These are phyloP conservation scores for Sporisorium graminicola DNA, from an alignment of 1,284 basidiomycete species.

Conservation along the genomic window DNA sequence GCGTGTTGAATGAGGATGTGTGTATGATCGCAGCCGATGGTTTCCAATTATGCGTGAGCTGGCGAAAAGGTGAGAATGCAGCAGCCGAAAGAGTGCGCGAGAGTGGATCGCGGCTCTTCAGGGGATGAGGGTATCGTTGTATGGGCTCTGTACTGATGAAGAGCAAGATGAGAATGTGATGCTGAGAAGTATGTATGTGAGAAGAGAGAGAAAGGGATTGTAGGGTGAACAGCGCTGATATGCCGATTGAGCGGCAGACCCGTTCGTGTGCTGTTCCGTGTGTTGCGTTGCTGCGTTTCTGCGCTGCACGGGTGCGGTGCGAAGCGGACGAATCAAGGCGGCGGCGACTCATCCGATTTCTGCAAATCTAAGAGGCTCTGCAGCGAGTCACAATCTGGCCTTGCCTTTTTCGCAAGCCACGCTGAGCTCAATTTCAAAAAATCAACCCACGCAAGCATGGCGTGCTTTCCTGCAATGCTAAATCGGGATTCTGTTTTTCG, in stretches of 20 bases:
- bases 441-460: background rate
- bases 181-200: background rate
- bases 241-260: background rate
- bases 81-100: slow-evolving; percentile 24
- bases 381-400: background rate
- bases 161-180: background rate
- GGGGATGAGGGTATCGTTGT: slow-evolving; percentile 10
- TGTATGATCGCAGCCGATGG: too few relatives aligned
- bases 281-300: background rate
- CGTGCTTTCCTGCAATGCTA: slow-evolving; percentile 16
- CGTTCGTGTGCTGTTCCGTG: background rate
- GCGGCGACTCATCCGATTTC: background rate
- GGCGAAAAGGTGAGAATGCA: background rate
- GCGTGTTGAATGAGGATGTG: background rate
- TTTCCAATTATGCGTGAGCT: slow-evolving; percentile 1
- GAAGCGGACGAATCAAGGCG: background rate
- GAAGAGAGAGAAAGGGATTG: background rate
- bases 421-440: background rate
- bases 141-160: background rate
- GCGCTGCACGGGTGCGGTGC: background rate
- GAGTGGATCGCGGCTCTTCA: slow-evolving; percentile 19
- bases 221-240: background rate
- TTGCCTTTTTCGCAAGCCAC: background rate
- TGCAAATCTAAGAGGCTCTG: background rate
- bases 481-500: background rate